Evolutionary conservation across 1,139 yeast genomes (phyloP), one percentile per base, ranked within the genome.

Genomic region (Lodderomyces pseudojiufengensis): DNA sequence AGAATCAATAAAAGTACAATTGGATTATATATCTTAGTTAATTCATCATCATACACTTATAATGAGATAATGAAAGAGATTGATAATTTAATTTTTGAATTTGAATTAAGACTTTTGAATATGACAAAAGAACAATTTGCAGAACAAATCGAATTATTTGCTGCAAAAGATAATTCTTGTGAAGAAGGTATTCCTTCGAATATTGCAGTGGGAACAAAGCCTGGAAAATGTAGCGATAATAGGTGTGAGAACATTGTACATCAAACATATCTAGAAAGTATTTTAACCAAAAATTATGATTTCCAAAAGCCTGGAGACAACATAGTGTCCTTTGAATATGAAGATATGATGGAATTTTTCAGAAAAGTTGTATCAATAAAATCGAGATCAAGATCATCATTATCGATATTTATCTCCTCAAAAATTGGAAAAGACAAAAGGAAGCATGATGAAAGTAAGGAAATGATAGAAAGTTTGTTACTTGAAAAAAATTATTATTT

Each of bases 1-100:
- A 58, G 82, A 43, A 49, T 71, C 1, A 55, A 76, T 26, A 57
- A 79, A 37, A 61, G 66, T 13, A 69, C 78, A 0, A 51, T 73
- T n/a, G 90, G 90, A 1, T 54, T 82, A 6, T 65, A 75, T 4
- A 55, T 80, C 0, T 44, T 37, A 41, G 47, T 40, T 31, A 65
- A 73, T 65, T 77, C 82, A 46, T 65, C 70, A 11, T 58, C 56
- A 1, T 59, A 56, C 27, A 24, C 28, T 40, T 44, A 59, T 0
- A 63, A 74, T 0, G 45, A 47, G 9, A 57, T 57, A 5, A 44
- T 80, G 21, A 65, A 67, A 20, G 41, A 43, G 1, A 66, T 81
- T 23, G 74, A 79, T 33, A 67, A 63, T 15, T 73, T 70, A 38
- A 43, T 80, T 0, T 28, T 45, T 11, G 59, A 59, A 24, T 63